These are phyloP conservation scores for Arctium lappa DNA, from an alignment of 129 eudicot species.

Conservation along the genomic window DNA sequence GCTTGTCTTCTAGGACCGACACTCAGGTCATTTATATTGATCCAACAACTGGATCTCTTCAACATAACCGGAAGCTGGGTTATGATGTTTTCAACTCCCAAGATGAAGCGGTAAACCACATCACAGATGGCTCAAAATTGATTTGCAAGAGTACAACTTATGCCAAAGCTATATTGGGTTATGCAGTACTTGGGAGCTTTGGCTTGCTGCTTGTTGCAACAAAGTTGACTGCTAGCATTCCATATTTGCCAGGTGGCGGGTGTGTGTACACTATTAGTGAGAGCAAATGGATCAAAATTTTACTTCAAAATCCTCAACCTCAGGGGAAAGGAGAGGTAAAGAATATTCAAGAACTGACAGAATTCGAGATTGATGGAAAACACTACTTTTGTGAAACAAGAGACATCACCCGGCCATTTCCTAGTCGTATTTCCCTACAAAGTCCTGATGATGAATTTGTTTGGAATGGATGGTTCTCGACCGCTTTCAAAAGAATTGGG, in stretches of 20 bases:
- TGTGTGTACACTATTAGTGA: conserved; percentile 69
- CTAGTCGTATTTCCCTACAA: conserved; percentile 62
- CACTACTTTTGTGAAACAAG: conserved; percentile 84
- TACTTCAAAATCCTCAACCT: conserved; percentile 73
- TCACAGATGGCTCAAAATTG: conserved; percentile 68
- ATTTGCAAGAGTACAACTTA: conserved; percentile 51
- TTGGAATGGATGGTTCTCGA: conserved; percentile 89
- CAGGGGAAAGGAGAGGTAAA: conserved; percentile 86
- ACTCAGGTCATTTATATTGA: conserved; percentile 88
- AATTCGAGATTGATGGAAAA: conserved; percentile 91
- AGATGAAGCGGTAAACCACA: conserved; percentile 73
- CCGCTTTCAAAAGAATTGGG: conserved; percentile 70
- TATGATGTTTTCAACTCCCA: conserved; percentile 68
- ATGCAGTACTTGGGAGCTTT: conserved; percentile 65
- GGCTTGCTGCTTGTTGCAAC: conserved; percentile 82
- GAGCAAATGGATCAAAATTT: conserved; percentile 80
- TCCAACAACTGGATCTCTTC: conserved; percentile 86
- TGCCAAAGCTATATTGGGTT: conserved; percentile 88
- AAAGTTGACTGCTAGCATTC: conserved; percentile 68
- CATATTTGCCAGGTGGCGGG: conserved; percentile 89
- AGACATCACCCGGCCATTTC: conserved; percentile 87
- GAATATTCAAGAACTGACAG: conserved; percentile 78
- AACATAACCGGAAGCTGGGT: conserved; percentile 50
- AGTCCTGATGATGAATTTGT: conserved; percentile 89
- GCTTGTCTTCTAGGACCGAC: conserved; percentile 61